A percentile compares a stretch with the other conserved stretches of the same genome.
Evolutionary conservation across 2,329 filamentous ascomycete genomes (phyloP).

Genomic region (Penicillium digitatum): DNA sequence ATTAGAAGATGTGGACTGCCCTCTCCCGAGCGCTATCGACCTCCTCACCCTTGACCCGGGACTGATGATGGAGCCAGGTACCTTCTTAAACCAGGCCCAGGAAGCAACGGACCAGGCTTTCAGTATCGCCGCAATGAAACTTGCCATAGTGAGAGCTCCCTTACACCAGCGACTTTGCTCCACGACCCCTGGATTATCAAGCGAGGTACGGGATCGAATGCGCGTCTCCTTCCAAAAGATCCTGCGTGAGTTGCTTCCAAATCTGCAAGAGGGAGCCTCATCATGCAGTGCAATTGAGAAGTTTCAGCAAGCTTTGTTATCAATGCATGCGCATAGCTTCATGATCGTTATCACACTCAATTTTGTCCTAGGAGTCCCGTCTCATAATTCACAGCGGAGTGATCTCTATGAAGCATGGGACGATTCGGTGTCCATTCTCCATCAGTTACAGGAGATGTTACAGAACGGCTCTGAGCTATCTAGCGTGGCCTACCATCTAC

Average conservation of each 20-base stretch:
- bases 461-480: neutral
- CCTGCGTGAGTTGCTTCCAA: neutral
- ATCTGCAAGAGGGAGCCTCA: neutral
- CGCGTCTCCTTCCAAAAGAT: neutral
- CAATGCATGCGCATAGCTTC: neutral
- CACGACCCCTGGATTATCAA: neutral
- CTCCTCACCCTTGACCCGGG: neutral
- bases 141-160: neutral
- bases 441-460: neutral
- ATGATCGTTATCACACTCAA: neutral
- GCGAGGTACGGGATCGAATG: neutral
- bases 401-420: neutral
- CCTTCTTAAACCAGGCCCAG: neutral
- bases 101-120: neutral
- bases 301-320: neutral
- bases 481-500: neutral
- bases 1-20: neutral
- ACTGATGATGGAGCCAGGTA: neutral
- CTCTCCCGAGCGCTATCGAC: neutral
- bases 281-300: neutral
- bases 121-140: neutral
- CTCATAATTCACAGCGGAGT: neutral
- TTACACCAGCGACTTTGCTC: neutral
- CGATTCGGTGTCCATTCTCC: neutral
- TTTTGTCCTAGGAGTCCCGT: neutral